Evolutionary conservation across 176 grass and related monocot species (phyloP), one percentile per base, ranked within the genome.

Genomic region (Oryza rufipogon): DNA sequence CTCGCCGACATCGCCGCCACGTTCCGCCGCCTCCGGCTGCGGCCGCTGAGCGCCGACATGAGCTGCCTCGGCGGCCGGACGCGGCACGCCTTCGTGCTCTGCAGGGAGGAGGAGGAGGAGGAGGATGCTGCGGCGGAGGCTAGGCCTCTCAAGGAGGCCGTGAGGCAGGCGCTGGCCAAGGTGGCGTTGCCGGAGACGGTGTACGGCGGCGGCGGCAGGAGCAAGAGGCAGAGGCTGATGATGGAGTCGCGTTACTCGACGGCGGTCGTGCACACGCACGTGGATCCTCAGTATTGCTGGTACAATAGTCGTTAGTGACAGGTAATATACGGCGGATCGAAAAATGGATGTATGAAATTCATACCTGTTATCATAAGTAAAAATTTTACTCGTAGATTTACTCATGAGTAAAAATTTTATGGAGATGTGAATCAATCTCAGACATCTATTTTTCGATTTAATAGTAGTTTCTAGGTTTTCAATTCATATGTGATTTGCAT

Each of bases 221-320:
- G 83, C 28, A 88, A 82, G 74, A 88, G 86, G 74, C 82, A 79
- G 79, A 86, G 74, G 86, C 2, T 76, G 34, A 25, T 76, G 34
- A 25, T 88, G 73, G 73, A 81, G 4, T 66, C 66, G 4, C 22
- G 19, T 2, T 69, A 5, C 78, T 73, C 73, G 3, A 14, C 39
- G 38, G 38, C 6, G 26, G 47, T 38, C 14, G 34, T 78, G 71
- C 34, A 36, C 34, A 36, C 34, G 34, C 34, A 36, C 34, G 5
- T 7, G 6, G 5, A 38, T 38, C 36, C 36, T 38, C 36, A 6
- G 6, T 38, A 38, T 38, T 38, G 36, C 36, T 38, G 6, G 6
- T 38, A 5, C 36, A 38, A 5, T 7, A 38, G 36, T 38, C 36
- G 36, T 38, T 38, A 6, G 5, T 38, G 36, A 38, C 5, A 5